A percentile compares a stretch with the other conserved stretches of the same genome.
phyloP scores from a whole-genome alignment of 2,329 filamentous ascomycete species.

The Arthroderma sp. region DNA sequence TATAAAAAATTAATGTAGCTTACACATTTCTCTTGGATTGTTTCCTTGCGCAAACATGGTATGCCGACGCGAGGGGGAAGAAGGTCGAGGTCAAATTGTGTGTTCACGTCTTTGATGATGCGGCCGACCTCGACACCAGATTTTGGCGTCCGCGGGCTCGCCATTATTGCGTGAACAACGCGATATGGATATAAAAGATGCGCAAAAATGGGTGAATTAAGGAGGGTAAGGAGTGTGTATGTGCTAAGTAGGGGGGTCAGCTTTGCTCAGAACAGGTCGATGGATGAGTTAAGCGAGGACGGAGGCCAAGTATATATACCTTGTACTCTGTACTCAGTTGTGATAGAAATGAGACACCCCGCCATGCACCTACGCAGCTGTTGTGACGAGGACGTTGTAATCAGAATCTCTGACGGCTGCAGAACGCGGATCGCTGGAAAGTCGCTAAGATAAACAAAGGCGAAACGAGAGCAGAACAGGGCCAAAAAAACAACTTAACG shows the following conservation, averaged over 20 bases:
- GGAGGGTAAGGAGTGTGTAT: neutral
- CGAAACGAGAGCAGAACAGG: neutral
- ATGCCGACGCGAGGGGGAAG: constrained; percentile 16
- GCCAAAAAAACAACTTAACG: neutral
- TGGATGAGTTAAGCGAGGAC: neutral
- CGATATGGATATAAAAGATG: neutral
- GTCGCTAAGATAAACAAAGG: neutral
- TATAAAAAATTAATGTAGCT: constrained; percentile 22
- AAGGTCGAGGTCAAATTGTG: constrained; percentile 25
- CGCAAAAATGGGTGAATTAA: neutral
- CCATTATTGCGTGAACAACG: neutral
- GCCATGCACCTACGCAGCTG: neutral
- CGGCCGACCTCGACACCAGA: constrained; percentile 18
- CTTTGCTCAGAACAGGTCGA: neutral
- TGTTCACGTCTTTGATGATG: constrained; percentile 26
- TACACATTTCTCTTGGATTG: constrained; percentile 20
- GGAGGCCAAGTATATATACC: neutral
- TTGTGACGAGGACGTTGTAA: neutral
- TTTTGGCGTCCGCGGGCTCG: neutral
- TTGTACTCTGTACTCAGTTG: neutral
- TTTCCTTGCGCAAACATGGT: constrained; percentile 10
- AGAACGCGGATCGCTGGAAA: neutral
- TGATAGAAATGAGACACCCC: neutral
- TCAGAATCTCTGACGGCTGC: neutral
- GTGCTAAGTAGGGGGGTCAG: neutral